Conservation (phyloP, 2,329 filamentous ascomycete species). For the Penicillium fuscoglaucum region DNA sequence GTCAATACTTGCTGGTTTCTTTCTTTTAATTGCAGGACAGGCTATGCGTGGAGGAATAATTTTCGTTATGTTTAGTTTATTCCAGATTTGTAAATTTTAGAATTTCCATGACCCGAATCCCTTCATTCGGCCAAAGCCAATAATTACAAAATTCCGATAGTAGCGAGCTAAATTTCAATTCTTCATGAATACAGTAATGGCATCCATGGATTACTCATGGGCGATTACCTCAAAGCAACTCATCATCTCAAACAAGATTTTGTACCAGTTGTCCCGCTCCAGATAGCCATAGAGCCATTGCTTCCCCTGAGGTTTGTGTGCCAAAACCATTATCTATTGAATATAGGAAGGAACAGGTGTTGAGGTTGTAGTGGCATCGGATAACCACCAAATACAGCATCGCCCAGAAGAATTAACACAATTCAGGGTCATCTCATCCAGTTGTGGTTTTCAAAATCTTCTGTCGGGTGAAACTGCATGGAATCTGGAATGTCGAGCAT, state of each 20-base stretch:
- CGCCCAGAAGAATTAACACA: too few relatives aligned
- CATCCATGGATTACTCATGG: neutral
- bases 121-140: neutral
- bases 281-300: neutral
- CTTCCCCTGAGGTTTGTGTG: neutral
- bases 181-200: neutral
- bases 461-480: too few relatives aligned
- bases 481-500: too few relatives aligned
- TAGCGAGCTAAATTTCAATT: neutral
- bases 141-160: too few relatives aligned
- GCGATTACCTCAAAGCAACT: neutral
- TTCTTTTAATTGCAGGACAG: neutral
- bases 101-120: neutral
- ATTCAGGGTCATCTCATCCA: too few relatives aligned
- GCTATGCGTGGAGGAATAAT: neutral
- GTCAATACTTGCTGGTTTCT: conserved; percentile 6
- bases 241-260: neutral
- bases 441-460: too few relatives aligned
- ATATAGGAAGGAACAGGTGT: neutral
- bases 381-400: too few relatives aligned
- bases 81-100: neutral
- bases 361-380: neutral
- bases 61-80: neutral
- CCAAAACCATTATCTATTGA: neutral
- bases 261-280: neutral